Evolutionary conservation across 768 basidiomycete genomes (phyloP), one percentile per base, ranked within the genome.

Genomic region (Suillus spraguei): DNA sequence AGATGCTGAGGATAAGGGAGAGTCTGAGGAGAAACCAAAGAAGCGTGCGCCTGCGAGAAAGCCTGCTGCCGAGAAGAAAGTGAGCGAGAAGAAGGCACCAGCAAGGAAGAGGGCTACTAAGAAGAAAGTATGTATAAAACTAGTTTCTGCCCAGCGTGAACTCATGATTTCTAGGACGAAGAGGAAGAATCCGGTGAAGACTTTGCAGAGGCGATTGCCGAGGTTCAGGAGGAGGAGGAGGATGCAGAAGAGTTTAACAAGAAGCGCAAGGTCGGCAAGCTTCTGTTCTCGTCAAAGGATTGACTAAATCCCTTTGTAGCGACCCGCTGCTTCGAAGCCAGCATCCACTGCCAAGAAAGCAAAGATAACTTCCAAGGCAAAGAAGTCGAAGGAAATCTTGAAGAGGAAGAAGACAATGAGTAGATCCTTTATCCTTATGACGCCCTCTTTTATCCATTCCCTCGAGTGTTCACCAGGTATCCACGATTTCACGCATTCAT

Each of bases 201-300:
- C 67, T 82, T 82, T 58, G 76, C 67, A 11, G 82, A 77, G 6
- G 82, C 78, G 49, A 70, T 79, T 70, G 81, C 70, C 64, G 82
- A 75, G 1, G 75, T 80, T 32, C 80, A 71, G n/a, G 82, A 81
- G 1, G 83, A 81, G 1, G 83, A 81, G 16, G 83, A 85, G 13
- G 79, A 80, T 2, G 76, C 75, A 8, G 64, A 59, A 8, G 79
- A 78, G 10, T 62, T 62, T 11, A 71, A 71, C 69, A 90, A 87
- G 80, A 93, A 92, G 77, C 87, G 89, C 77, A 90, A 91, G 86
- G 90, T 87, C 68, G 24, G 77, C 24, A 20, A 10, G 0, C 14
- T 50, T 4, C 14, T 54, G 44, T 50, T 22, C 33, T 35, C 54
- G 42, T 42, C 4, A 50, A 38, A 11, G 62, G 63, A 62, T 62